Evolutionary conservation across 2,329 filamentous ascomycete genomes (phyloP).

Genomic region (Huntiella decipiens): DNA sequence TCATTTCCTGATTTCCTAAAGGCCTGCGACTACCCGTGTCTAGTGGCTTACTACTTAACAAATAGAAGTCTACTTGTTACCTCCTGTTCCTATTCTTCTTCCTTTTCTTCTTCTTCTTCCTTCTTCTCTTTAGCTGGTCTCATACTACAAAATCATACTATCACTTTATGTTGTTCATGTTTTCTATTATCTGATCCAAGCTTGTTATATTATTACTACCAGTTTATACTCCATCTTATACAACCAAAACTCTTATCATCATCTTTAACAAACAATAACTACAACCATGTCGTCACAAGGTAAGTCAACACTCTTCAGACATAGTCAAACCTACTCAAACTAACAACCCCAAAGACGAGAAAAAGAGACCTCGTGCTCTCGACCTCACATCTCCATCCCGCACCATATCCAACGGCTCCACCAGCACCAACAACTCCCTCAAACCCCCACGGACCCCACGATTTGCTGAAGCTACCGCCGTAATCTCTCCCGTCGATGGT

Average conservation of each 20-base stretch:
- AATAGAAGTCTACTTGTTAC: not conserved
- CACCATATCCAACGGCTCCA: constrained; percentile 29
- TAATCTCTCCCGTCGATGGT: constrained; percentile 55
- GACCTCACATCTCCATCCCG: constrained; percentile 29
- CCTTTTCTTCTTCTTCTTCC: constrained; percentile 19
- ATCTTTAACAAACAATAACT: not conserved
- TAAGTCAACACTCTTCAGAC: constrained; percentile 14
- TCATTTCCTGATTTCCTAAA: too few relatives aligned
- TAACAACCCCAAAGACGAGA: constrained; percentile 26
- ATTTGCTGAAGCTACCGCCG: constrained; percentile 63
- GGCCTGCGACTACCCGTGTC: too few relatives aligned
- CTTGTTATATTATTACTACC: constrained; percentile 3
- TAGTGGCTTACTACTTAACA: too few relatives aligned
- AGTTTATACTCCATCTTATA: not conserved
- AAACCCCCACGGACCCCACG: constrained; percentile 57
- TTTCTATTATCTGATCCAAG: constrained; percentile 14
- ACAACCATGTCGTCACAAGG: constrained; percentile 23
- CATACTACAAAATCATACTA: constrained; percentile 17
- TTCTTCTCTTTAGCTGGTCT: constrained; percentile 37
- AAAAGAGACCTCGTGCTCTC: constrained; percentile 36
- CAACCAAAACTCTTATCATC: not conserved
- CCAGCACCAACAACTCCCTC: constrained; percentile 34
- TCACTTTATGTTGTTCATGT: constrained; percentile 20
- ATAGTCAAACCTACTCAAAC: constrained; percentile 3
- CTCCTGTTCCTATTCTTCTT: constrained; percentile 12